Evolutionary conservation across 192 early-diverging fungal genomes (phyloP).

Genomic region (Linnemannia zychae): DNA sequence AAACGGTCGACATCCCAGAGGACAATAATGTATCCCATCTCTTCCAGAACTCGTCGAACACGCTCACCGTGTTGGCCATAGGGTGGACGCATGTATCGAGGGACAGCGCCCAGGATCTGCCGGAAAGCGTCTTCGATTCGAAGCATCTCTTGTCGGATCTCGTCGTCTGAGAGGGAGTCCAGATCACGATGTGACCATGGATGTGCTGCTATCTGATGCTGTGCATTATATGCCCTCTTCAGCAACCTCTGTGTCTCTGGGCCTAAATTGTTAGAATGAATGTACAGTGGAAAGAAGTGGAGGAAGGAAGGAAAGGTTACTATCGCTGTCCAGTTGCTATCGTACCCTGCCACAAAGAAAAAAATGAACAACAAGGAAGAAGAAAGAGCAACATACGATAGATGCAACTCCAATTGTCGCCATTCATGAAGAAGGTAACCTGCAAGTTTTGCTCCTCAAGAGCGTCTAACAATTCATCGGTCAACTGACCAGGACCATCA

Average conservation of each 20-base stretch:
- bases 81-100: conserved; percentile 74
- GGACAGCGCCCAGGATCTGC: conserved; percentile 65
- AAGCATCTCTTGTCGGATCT: conserved; percentile 62
- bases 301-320: not conserved
- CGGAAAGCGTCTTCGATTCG: conserved; percentile 64
- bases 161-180: conserved; percentile 53
- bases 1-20: conserved; percentile 58
- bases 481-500: conserved; percentile 73
- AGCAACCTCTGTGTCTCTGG: conserved; percentile 41
- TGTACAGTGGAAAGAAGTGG: too few species aligned
- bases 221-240: conserved; percentile 40
- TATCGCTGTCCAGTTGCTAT: not conserved
- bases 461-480: conserved; percentile 65
- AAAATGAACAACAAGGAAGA: not conserved
- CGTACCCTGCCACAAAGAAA: not conserved
- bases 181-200: conserved; percentile 71
- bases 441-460: conserved; percentile 64
- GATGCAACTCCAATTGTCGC: conserved; percentile 58
- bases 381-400: conserved; percentile 49
- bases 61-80: conserved; percentile 46
- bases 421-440: conserved; percentile 77
- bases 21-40: conserved; percentile 39
- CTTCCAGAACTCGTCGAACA: conserved; percentile 18
- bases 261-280: too few species aligned
- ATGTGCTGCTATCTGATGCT: conserved; percentile 75